Conservation (phyloP, 2,329 filamentous ascomycete species). For the Cladosporium colombiae region DNA sequence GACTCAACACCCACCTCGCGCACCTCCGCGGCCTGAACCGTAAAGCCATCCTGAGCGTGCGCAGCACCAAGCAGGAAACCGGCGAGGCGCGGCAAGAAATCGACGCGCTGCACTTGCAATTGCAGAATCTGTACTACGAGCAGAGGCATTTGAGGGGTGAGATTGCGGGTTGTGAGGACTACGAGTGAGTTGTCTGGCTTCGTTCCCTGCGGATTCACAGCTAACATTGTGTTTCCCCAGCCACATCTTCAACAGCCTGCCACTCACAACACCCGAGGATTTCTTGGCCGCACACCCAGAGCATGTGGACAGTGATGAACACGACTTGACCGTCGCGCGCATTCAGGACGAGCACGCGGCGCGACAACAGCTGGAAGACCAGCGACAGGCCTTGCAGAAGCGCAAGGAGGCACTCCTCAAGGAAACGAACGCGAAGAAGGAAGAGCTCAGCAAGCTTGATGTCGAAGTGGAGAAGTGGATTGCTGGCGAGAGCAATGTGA, state of each 20-base stretch:
- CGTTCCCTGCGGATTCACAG: slow-evolving; percentile 14
- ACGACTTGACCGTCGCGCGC: slow-evolving; percentile 81
- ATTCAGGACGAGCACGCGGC: slow-evolving; percentile 89
- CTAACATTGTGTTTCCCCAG: slow-evolving; percentile 45
- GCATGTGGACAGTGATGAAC: slow-evolving; percentile 69
- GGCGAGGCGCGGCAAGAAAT: slow-evolving; percentile 88
- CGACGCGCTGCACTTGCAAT: slow-evolving; percentile 83
- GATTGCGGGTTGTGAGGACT: slow-evolving; percentile 85
- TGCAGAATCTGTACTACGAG: slow-evolving; percentile 97
- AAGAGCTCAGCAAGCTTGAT: slow-evolving; percentile 87
- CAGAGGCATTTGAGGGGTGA: slow-evolving; percentile 87
- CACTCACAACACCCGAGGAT: slow-evolving; percentile 78
- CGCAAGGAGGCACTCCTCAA: slow-evolving; percentile 69
- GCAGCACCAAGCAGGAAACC: slow-evolving; percentile 83
- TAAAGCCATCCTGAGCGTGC: slow-evolving; percentile 74
- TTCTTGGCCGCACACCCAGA: slow-evolving; percentile 78
- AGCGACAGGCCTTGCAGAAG: slow-evolving; percentile 64
- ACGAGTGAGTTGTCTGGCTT: slow-evolving; percentile 70
- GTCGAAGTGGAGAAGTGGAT: slow-evolving; percentile 71
- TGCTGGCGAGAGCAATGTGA: slow-evolving; percentile 29
- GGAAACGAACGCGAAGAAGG: slow-evolving; percentile 89
- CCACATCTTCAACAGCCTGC: slow-evolving; percentile 84
- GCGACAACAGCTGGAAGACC: slow-evolving; percentile 80
- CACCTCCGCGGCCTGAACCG: slow-evolving; percentile 82
- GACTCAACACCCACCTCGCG: slow-evolving; percentile 74